Conservation (phyloP, 2,329 filamentous ascomycete species). For the Ascocoryne sarcoides region DNA sequence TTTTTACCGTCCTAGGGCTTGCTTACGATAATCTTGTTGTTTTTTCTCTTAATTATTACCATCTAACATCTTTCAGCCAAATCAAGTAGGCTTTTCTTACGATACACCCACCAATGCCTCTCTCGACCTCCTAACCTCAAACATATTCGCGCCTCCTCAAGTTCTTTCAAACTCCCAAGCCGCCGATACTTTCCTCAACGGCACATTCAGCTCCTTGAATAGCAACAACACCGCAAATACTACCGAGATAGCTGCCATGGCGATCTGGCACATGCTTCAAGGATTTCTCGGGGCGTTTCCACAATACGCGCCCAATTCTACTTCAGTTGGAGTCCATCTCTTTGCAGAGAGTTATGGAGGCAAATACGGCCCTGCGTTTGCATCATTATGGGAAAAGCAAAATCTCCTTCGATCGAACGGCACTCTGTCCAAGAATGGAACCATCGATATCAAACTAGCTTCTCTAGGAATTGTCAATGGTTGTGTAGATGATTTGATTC, state of each 20-base stretch:
- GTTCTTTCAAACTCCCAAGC: slow-evolving; percentile 23
- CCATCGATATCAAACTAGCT: slow-evolving; percentile 49
- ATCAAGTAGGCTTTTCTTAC: slow-evolving; percentile 61
- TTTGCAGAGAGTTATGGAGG: slow-evolving; percentile 66
- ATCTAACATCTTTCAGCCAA: slow-evolving; percentile 43
- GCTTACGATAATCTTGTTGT: too few species aligned
- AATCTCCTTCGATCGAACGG: slow-evolving; percentile 48
- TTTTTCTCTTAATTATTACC: too few species aligned
- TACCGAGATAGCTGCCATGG: slow-evolving; percentile 43
- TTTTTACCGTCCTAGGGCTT: too few species aligned
- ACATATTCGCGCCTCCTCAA: slow-evolving; percentile 33
- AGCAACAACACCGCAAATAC: slow-evolving; percentile 35
- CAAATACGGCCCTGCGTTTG: slow-evolving; percentile 59
- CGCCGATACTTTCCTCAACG: slow-evolving; percentile 42
- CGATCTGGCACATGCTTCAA: slow-evolving; percentile 51
- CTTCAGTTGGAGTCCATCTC: slow-evolving; percentile 48
- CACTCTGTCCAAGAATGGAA: slow-evolving; percentile 38
- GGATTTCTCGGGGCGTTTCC: slow-evolving; percentile 51
- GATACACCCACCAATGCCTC: slow-evolving; percentile 56
- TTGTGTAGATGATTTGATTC: slow-evolving; percentile 55
- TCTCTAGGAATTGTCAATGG: slow-evolving; percentile 66
- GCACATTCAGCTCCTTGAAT: slow-evolving; percentile 54
- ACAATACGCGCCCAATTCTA: slow-evolving; percentile 44
- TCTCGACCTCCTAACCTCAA: slow-evolving; percentile 37
- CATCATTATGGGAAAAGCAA: slow-evolving; percentile 49